Percentiles rank a stretch among this genome's conserved stretches.
phyloP scores from a whole-genome alignment of 495 filamentous ascomycete genomes.

The Apiosordaria backusii region DNA sequence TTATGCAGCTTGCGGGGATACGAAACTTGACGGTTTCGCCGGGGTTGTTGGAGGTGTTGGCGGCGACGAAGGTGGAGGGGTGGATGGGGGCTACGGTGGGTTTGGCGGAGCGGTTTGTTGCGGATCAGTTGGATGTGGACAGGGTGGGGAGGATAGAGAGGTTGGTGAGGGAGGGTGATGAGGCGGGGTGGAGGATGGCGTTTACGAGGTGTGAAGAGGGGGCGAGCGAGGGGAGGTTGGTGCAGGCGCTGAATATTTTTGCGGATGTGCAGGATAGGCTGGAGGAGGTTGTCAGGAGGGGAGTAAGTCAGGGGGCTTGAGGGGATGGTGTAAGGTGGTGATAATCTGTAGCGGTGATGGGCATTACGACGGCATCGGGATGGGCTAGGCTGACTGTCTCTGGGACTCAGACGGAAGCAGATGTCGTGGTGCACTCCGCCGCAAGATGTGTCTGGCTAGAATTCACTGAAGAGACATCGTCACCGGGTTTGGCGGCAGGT shows the following conservation, averaged over 20 bases:
- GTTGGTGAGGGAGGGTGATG: slow-evolving; percentile 34
- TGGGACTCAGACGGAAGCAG: no score
- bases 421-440: no score
- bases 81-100: slow-evolving; percentile 20
- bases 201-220: slow-evolving; percentile 48
- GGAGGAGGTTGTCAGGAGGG: slow-evolving; percentile 41
- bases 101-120: slow-evolving; percentile 34
- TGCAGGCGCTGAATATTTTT: slow-evolving; percentile 60
- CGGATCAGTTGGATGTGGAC: background rate
- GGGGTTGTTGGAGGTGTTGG: slow-evolving; percentile 45
- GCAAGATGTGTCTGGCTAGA: no score
- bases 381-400: background rate
- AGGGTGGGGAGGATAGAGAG: slow-evolving; percentile 16
- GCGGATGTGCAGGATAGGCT: slow-evolving; percentile 55
- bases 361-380: no score
- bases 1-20: slow-evolving; percentile 55
- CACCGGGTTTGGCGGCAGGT: no score
- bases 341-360: background rate
- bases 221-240: slow-evolving; percentile 51
- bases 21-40: slow-evolving; percentile 57
- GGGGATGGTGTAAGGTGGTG: background rate
- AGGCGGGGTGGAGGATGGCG: slow-evolving; percentile 45
- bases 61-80: slow-evolving; percentile 34
- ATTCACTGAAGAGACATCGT: no score
- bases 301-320: background rate